Base-by-base conservation (phyloP, 495 filamentous ascomycete genomes). In the Articulospora tetracladia region DNA sequence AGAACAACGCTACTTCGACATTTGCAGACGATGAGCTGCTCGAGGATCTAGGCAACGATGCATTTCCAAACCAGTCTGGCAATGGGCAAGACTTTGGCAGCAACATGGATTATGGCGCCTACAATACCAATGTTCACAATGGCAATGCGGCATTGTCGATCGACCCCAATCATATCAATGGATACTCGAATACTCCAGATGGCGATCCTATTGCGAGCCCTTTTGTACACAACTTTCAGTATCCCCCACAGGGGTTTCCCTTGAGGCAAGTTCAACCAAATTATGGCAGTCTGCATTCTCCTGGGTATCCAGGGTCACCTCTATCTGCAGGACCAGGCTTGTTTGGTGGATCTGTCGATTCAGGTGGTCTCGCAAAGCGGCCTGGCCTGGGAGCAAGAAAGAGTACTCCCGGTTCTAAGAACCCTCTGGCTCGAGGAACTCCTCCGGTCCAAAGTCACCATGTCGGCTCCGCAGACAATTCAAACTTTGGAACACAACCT, bases 191-290 rank as follows among this genome's bases (percentile, higher is more conserved):
- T 65, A 96, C 91, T 2, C 92, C 92, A 8, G 92, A 96, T 49
- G 90, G 90, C 23, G 86, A 88, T 48, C 91, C 92, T 3, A 92
- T 95, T 60, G 86, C 91, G 65, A 95, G 91, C 67, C 92, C 92
- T 0, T 97, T 92, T 63, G 79, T 87, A 25, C 83, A 90, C 51
- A 86, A 82, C 66, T 93, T 91, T 27, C 20, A 50, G 20, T 27
- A 50, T 26, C 22, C 47, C 6, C 47, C 20, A 8, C 39, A 44
- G n/a, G 39, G 39, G 8, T 44, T 44, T n/a, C 39, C 39, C 24
- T 55, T 55, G 74, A 83, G 85, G 68, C 88, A 87, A 58, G 78
- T 82, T 13, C 88, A 90, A 62, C 74, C 80, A 17, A 75, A 83
- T 24, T 70, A 77, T n/a, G 82, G 80, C 59, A 72, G 79, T 12